Evolutionary conservation across 495 filamentous ascomycete species (phyloP), one percentile per base, ranked within the genome.

Genomic region (Tuber brumale): DNA sequence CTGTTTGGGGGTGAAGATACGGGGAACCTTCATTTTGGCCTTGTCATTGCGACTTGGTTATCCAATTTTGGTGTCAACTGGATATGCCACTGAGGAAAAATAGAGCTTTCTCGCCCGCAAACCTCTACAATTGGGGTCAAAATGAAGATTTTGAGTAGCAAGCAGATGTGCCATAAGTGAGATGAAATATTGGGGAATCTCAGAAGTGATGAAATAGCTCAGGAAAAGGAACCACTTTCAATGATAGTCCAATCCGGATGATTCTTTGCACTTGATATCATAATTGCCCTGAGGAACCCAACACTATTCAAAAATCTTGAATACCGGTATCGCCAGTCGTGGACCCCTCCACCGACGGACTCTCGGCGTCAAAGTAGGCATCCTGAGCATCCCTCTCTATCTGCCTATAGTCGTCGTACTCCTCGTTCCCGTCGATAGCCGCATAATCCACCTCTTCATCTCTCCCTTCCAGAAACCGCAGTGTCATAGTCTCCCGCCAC

Each of bases 401-500:
- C 78, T 78, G 79, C 77, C 79, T 66, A 79, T 84, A 84, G 82
- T 92, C 91, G 85, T 94, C 91, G 75, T 86, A 91, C 44, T 90
- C 89, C 48, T 92, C 90, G 82, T 88, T 90, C 66, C 88, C 86
- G 85, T 94, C 92, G 37, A 94, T 91, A 2, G 57, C 79, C 31
- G 78, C 83, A 82, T 94, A 94, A 72, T 93, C 90, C 80, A 93
- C 93, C 77, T 94, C 92, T 16, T 80, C 76, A 82, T 94, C 92
- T 48, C 87, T 86, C 1, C 92, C 92, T 66, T 86, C 85, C 45
- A 94, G 75, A 76, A 94, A 94, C 45, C 91, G 85, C 76, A 90
- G 73, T 35, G 88, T 89, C 91, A 94, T 93, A 80, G 89, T 89
- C 84, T 89, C 88, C 69, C 85, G 84, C 92, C 92, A 94, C 70